Evolutionary conservation across 441 rosid species (phyloP).

Genomic region (Populus hybrid): DNA sequence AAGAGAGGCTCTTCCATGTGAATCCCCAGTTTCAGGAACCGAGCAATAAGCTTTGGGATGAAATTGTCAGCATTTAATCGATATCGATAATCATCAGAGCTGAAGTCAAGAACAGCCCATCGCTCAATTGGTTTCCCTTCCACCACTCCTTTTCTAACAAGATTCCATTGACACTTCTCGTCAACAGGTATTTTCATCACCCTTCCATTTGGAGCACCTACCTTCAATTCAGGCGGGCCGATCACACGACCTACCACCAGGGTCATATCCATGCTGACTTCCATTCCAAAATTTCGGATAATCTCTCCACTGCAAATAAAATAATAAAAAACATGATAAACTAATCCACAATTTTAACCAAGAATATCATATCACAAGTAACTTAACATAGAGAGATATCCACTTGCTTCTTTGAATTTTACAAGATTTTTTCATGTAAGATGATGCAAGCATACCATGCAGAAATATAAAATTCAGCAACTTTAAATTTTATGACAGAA

Average conservation of each 20-base stretch:
- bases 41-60: conserved; percentile 35
- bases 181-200: conserved; percentile 48
- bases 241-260: conserved; percentile 62
- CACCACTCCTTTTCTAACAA: conserved; percentile 53
- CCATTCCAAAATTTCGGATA: conserved; percentile 50
- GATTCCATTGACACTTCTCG: conserved; percentile 77
- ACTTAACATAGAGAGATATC: background rate
- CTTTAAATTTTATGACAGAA: background rate
- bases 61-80: conserved; percentile 27
- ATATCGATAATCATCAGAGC: conserved; percentile 20
- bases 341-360: background rate
- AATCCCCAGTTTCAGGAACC: conserved; percentile 64
- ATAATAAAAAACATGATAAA: background rate
- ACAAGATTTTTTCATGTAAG: too few relatives aligned
- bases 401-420: background rate
- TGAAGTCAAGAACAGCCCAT: conserved; percentile 77
- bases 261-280: conserved; percentile 56
- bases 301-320: conserved; percentile 37
- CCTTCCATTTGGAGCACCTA: conserved; percentile 38
- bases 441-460: background rate
- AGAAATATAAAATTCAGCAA: background rate
- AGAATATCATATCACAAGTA: background rate
- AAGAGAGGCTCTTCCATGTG: conserved; percentile 46
- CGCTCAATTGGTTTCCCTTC: conserved; percentile 58
- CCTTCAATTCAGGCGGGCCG: conserved; percentile 65